Evolutionary conservation across 2,329 filamentous ascomycete species (phyloP).

Genomic region (Curvularia spicifera): DNA sequence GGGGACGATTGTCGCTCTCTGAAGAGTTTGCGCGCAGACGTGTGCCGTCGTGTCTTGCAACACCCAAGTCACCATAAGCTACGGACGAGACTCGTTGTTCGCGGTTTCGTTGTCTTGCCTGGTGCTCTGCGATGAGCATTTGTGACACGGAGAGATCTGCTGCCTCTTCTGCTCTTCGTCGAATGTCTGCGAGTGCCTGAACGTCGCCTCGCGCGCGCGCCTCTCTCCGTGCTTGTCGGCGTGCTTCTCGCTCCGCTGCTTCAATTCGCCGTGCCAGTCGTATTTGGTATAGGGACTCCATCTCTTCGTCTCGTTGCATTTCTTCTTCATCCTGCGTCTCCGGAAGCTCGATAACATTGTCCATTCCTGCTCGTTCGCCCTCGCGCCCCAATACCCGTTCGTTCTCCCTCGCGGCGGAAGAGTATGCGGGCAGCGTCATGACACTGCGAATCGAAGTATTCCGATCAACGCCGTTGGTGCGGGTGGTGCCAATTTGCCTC

Average conservation of each 20-base stretch:
- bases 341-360: conserved; percentile 85
- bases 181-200: conserved; percentile 67
- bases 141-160: conserved; percentile 51
- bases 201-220: conserved; percentile 74
- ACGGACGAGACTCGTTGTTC: conserved; percentile 76
- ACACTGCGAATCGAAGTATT: conserved; percentile 90
- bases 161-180: conserved; percentile 57
- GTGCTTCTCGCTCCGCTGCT: conserved; percentile 76
- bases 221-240: conserved; percentile 72
- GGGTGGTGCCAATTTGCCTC: conserved; percentile 33
- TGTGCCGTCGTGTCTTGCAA: conserved; percentile 78
- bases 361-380: conserved; percentile 89
- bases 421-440: conserved; percentile 90
- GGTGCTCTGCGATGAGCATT: conserved; percentile 64
- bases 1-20: conserved; percentile 73
- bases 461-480: conserved; percentile 67
- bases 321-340: conserved; percentile 82
- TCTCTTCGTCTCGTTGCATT: conserved; percentile 79
- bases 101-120: conserved; percentile 60
- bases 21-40: conserved; percentile 74
- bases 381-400: conserved; percentile 87
- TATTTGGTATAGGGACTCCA: conserved; percentile 92
- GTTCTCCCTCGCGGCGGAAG: conserved; percentile 70
- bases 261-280: conserved; percentile 77
- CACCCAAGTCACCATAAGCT: conserved; percentile 76